Evolutionary conservation across 176 grass and related monocot species (phyloP), one percentile per base, ranked within the genome.

Genomic region (Olyra latifolia): DNA sequence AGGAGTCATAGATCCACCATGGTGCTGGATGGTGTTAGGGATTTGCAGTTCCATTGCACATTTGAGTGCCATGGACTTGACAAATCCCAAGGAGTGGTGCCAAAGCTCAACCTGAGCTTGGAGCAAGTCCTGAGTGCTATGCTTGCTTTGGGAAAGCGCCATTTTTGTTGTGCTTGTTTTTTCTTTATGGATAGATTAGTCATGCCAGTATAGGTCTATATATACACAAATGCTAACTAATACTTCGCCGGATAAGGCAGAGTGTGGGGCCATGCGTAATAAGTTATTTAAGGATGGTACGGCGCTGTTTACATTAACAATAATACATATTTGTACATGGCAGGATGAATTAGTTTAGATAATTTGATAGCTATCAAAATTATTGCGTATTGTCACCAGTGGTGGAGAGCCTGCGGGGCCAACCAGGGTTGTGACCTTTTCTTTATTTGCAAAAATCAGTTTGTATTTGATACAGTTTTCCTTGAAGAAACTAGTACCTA

Each of bases 11-110:
- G 75, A 6, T 3, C 66, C 67, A 24, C 89, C 85, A 38, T 87
- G 32, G 75, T 48, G 23, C 20, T 87, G 75, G 75, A 91, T 91
- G 76, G 69, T 65, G 59, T 84, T 63, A 27, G 81, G 62, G 50
- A 91, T 84, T 30, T 72, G 54, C 54, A 91, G 54, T 20, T 91
- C 80, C 32, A 87, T 72, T 41, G 81, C 89, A 78, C 85, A 88
- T 59, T 82, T 91, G 71, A 91, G 35, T 42, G 61, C 22, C 81
- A 88, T 78, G 55, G 81, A 85, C 59, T 66, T 82, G 85, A 84
- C 19, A 60, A 72, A 88, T 49, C 69, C 62, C 25, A 88, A 78
- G 41, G 58, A 57, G 48, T 81, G 89, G 55, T 77, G 78, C 80
- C 84, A 91, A 44, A 87, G 43, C 6, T 87, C 84, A 49, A 60